Evolutionary conservation across 495 filamentous ascomycete genomes (phyloP).

Genomic region (Penicillium malachiteum): DNA sequence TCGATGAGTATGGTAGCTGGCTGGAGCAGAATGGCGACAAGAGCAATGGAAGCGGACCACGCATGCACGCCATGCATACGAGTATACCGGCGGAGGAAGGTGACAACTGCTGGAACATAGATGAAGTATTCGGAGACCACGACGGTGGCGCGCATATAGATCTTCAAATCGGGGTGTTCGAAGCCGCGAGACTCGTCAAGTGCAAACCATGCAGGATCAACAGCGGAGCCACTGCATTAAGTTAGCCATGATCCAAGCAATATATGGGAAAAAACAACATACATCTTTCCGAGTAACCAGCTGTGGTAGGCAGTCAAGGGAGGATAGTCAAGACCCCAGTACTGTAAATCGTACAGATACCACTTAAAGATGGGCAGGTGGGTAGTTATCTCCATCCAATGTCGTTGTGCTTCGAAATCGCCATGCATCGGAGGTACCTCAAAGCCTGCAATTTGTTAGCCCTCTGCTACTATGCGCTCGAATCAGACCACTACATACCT

Average conservation of each 20-base stretch:
- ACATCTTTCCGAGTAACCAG: slow-evolving; percentile 88
- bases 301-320: slow-evolving; percentile 97
- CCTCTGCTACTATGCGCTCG: background rate
- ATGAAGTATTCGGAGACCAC: slow-evolving; percentile 84
- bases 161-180: slow-evolving; percentile 76
- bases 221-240: slow-evolving; percentile 58
- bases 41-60: slow-evolving; percentile 80
- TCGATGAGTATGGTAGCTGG: slow-evolving; percentile 90
- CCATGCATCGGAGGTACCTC: slow-evolving; percentile 86
- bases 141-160: slow-evolving; percentile 93
- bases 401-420: slow-evolving; percentile 94
- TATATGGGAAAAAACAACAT: slow-evolving; percentile 10
- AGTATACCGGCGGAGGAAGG: slow-evolving; percentile 77
- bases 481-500: slow-evolving; percentile 49
- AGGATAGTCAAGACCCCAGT: slow-evolving; percentile 98
- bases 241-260: slow-evolving; percentile 9
- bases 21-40: slow-evolving; percentile 89
- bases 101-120: slow-evolving; percentile 81
- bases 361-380: slow-evolving; percentile 87
- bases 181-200: slow-evolving; percentile 78
- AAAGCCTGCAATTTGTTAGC: slow-evolving; percentile 56
- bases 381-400: slow-evolving; percentile 97
- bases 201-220: slow-evolving; percentile 87
- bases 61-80: slow-evolving; percentile 66
- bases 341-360: slow-evolving; percentile 95